Conservation (phyloP, 257 asterid genomes). For the Capsicum pubescens region DNA sequence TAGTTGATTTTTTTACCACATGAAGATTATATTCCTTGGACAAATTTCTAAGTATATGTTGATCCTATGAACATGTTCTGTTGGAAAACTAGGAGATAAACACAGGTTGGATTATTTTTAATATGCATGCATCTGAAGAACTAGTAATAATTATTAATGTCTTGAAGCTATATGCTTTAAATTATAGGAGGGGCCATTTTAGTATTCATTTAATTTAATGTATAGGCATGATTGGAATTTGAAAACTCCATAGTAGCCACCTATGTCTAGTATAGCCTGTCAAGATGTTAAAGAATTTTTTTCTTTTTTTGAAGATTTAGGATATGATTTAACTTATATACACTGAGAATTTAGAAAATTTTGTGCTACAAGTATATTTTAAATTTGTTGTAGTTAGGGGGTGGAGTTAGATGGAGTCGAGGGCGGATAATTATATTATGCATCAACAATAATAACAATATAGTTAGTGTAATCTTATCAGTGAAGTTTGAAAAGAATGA, state of each 20-base stretch:
- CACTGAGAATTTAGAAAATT: too few relatives aligned
- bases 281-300: background rate
- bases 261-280: background rate
- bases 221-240: conserved; percentile 28
- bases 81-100: conserved; percentile 28
- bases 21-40: conserved; percentile 1
- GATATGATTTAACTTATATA: background rate
- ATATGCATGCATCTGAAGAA: conserved; percentile 32
- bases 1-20: background rate
- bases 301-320: background rate
- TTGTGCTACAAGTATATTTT: too few relatives aligned
- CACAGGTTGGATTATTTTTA: conserved; percentile 27
- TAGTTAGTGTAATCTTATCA: too few relatives aligned
- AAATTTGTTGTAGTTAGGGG: background rate
- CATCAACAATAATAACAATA: too few relatives aligned
- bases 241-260: conserved; percentile 23
- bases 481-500: too few relatives aligned
- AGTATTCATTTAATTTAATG: background rate
- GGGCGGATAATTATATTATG: background rate
- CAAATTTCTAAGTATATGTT: background rate
- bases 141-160: background rate
- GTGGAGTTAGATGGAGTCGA: background rate
- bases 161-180: background rate
- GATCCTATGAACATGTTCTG: background rate
- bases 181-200: conserved; percentile 15